Base-by-base conservation (phyloP, 2,329 filamentous ascomycete species). In the Cladosporium sphaerospermum region DNA sequence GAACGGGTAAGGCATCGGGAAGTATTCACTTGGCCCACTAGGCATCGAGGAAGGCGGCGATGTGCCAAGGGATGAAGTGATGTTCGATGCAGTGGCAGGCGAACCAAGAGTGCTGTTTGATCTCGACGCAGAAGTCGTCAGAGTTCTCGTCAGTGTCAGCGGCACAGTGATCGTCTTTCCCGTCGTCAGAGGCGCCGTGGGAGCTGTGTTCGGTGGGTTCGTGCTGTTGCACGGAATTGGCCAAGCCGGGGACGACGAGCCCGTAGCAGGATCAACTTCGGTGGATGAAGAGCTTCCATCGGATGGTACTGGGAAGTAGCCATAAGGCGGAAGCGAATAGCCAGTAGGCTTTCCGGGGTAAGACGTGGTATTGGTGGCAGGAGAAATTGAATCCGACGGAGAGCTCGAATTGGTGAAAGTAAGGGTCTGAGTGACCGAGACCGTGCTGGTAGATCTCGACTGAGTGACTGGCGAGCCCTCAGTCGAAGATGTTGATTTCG, bases 381-480 rank as follows among this genome's bases (percentile, higher is more conserved):
- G 39, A 1, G 42, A 28, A 7, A 33, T 32, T 3, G 47, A 50
- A 4, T 32, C 19, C 23, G 47, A 44, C 2, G 8, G 32, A 19
- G 50, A 46, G 37, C 13, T 34, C 16, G 50, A 14, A 2, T n/a
- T n/a, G 36, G 16, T 57, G 23, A 45, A 7, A 16, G 47, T 54
- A 39, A 52, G 19, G 31, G 49, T 55, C 37, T 51, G 36, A 18
- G 51, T 52, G 18, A 45, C 37, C 32, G 47, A 39, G 13, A 36
- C 14, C 14, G 53, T 52, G 10, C 43, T 39, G n/a, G 50, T 41
- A 16, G 18, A 40, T 16, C 49, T 33, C 10, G 55, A 48, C 11
- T 46, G 28, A 9, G 47, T 37, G n/a, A 50, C 39, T 7, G 54
- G 52, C 4, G 51, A 58, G 18, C 52, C 56, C 10, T 49, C 52